These are phyloP conservation scores for Xylaria acuta DNA, from an alignment of 495 filamentous ascomycete species.

Conservation along the genomic window DNA sequence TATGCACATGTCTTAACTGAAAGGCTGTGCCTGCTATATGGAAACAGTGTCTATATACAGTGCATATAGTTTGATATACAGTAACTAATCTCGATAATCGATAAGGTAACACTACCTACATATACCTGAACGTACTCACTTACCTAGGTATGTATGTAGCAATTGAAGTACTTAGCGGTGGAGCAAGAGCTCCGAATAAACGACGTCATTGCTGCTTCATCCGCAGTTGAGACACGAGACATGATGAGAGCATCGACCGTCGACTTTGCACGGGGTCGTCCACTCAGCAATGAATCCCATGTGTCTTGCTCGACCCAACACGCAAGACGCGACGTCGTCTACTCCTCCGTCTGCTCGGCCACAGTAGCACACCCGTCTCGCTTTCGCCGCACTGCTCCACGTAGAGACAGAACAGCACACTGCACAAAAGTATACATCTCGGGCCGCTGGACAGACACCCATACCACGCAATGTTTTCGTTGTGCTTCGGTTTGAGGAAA, in stretches of 20 bases:
- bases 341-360: neutral
- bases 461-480: constrained; percentile 34
- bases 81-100: neutral
- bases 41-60: neutral
- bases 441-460: neutral
- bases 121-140: no score
- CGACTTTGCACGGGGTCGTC: neutral
- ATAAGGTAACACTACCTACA: no score
- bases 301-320: neutral
- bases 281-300: neutral
- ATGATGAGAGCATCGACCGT: neutral
- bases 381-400: neutral
- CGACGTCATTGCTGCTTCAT: constrained; percentile 29
- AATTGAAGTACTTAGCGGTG: no score
- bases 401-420: neutral
- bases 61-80: neutral
- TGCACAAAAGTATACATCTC: neutral
- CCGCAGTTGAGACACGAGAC: neutral
- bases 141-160: no score
- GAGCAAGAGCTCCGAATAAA: constrained; percentile 12
- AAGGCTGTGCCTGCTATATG: no score
- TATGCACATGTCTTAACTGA: no score
- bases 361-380: neutral
- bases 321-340: neutral
- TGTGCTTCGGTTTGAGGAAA: constrained; percentile 48